Base-by-base conservation (phyloP, 2,329 filamentous ascomycete genomes). In the Monilinia fructigena region DNA sequence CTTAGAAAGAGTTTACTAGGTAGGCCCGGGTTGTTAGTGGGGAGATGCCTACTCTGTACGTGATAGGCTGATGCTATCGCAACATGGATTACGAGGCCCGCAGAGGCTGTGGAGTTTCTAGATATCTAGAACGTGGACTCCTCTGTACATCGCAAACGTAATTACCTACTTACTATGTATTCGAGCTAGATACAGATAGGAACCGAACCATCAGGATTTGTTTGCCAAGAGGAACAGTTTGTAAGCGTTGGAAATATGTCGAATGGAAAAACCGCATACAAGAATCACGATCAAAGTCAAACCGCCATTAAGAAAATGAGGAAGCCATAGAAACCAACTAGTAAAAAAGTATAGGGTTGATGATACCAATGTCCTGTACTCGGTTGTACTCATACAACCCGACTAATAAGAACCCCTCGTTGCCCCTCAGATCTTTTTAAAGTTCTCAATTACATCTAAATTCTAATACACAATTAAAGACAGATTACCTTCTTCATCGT, bases 51-150 rank as follows among this genome's bases (percentile, higher is more conserved):
- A 26, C 28, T 28, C 28, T 28, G 28, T 28, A 28, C 20, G 14
- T 60, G 58, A 60, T 60, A 60, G 58, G 58, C 45, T 38, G 31
- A 50, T 50, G 42, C 42, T 48, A 35, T 60, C 42, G 56, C 35
- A 35, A 35, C n/a, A 48, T 60, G 58, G 54, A 38, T 48, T 60
- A 38, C 31, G 28, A n/a, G 45, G 14, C 45, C 45, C 7, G n/a
- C 42, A 60, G 58, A 20, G 45, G 8, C 16, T 50, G 45, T 26
- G 48, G 14, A 50, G 28, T 23, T n/a, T 18, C 35, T 38, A 38
- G 26, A 35, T 20, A 28, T 55, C 53, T 38, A 20, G 26, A n/a
- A 18, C 20, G 28, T 47, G 20, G 45, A 47, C 55, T 47, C 20
- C 55, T 28, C 28, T 28, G 3, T 35, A 35, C 5, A 35, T 35